A percentile compares a stretch with the other conserved stretches of the same genome.
These are phyloP conservation scores for Canavalia ensiformis DNA, from an alignment of 306 rosid species.

Conservation along the genomic window DNA sequence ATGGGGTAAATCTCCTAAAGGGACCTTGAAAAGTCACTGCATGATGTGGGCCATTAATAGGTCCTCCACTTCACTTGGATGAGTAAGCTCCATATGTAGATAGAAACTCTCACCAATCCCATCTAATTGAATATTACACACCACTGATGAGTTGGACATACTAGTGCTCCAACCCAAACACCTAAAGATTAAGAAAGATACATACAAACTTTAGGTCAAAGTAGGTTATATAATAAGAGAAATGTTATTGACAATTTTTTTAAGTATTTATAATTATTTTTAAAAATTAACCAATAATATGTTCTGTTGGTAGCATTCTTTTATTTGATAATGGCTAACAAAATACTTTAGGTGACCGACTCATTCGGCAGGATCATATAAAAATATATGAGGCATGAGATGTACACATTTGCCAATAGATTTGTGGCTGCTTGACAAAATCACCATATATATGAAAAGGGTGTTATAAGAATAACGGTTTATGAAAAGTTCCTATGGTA, in stretches of 20 bases:
- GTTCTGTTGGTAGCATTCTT: no score
- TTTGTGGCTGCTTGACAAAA: not conserved
- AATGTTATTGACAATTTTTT: no score
- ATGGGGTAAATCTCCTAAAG: not conserved
- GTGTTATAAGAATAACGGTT: not conserved
- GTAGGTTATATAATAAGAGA: not conserved
- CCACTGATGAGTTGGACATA: not conserved
- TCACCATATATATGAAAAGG: not conserved
- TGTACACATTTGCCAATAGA: not conserved
- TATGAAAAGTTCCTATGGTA: conserved; percentile 1
- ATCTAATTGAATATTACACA: not conserved
- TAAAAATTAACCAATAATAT: no score
- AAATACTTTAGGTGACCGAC: not conserved
- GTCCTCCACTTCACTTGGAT: conserved; percentile 13
- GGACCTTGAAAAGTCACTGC: not conserved
- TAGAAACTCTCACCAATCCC: not conserved
- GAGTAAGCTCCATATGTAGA: no score
- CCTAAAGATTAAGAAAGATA: not conserved
- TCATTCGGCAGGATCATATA: not conserved
- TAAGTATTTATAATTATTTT: no score
- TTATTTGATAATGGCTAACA: conserved; percentile 7
- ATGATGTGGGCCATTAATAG: not conserved
- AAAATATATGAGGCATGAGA: not conserved
- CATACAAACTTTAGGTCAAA: not conserved
- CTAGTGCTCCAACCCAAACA: conserved; percentile 11